Conservation (phyloP, 495 filamentous ascomycete genomes). For the Choiromyces venosus region DNA sequence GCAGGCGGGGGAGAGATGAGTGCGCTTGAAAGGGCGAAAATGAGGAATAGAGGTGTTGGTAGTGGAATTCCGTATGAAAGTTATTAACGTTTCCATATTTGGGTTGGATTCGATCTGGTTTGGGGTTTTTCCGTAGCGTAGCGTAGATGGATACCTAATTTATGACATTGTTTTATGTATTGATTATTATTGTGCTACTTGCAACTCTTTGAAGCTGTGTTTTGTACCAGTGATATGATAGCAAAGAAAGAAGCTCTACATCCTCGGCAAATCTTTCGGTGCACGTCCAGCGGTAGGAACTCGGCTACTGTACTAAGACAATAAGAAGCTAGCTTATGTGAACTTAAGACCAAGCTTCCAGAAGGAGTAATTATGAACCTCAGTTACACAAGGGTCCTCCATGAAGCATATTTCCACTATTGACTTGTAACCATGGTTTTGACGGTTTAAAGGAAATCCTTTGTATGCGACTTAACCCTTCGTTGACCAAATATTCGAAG, state of each 20-base stretch:
- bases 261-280: background rate
- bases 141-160: background rate
- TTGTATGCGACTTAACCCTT: too few species aligned
- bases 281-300: background rate
- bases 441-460: background rate
- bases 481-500: too few species aligned
- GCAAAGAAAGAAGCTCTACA: background rate
- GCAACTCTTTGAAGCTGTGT: background rate
- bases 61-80: slow-evolving; percentile 11
- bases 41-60: slow-evolving; percentile 22
- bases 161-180: background rate
- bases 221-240: background rate
- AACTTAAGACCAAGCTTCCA: background rate
- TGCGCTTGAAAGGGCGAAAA: slow-evolving; percentile 25
- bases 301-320: background rate
- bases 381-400: background rate
- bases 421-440: background rate
- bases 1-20: slow-evolving; percentile 8
- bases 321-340: background rate
- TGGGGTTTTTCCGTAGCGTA: background rate
- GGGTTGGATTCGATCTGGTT: background rate
- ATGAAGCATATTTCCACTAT: background rate
- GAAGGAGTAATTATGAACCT: background rate
- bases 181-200: background rate
- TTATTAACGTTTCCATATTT: background rate